Base-by-base conservation (phyloP, 306 rosid genomes). In the Castanea crenata region DNA sequence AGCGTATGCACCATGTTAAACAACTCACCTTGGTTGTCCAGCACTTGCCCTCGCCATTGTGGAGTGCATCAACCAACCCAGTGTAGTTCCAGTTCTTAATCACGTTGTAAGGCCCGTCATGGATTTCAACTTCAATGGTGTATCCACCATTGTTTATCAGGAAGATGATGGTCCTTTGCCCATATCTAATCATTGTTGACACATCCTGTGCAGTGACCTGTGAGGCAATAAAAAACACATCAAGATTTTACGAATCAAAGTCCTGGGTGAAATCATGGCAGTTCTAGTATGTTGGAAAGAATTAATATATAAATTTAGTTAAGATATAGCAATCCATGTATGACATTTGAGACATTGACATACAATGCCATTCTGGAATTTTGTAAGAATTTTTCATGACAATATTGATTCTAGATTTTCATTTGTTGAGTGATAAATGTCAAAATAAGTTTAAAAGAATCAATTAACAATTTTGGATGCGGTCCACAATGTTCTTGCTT, bases 31-130 rank as follows among this genome's bases (percentile, higher is more conserved):
- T 90, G n/a, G 92, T 32, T 23, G 94, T 90, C 94, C 94, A 90
- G 79, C 94, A 88, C n/a, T 90, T 88, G 51, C 94, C 94, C 49
- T 90, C 79, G 18, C 90, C 92, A n/a, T 90, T 88, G 80, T 90
- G 90, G 57, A 90, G 83, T 65, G 94, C 94, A 57, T 90, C 92
- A 58, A 90, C 71, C 78, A 90, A 77, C 14, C 16, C 92, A 69
- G 90, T 86, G 85, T 90, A 90, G 34, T 90, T 87, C 93, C 93
- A 90, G 71, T 90, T 90, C 88, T 90, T 90, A 4, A 90, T 90
- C 49, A 90, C 93, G 55, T 90, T 90, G 69, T 86, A 89, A 72
- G 93, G 93, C 12, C 93, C 91, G 71, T 90, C 93, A 81, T 90
- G 93, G 58, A 90, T 87, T 76, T 90, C 93, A 67, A 90, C 91